Evolutionary conservation across 192 early-diverging fungal genomes (phyloP).

Genomic region (Coemansia sp.): DNA sequence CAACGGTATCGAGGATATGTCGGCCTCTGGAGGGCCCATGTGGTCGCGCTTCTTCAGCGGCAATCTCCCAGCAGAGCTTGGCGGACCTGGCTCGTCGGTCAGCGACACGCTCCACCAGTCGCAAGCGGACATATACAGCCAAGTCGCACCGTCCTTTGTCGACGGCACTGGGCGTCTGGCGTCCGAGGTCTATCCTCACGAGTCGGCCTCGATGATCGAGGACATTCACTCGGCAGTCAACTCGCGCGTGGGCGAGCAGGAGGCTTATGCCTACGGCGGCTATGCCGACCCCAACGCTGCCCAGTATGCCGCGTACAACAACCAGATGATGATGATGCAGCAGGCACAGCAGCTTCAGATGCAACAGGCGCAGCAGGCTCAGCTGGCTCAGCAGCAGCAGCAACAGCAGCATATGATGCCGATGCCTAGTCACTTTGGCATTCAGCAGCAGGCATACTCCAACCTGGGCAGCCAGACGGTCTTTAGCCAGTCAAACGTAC

Average conservation of each 20-base stretch:
- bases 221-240: conserved; percentile 59
- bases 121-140: conserved; percentile 28
- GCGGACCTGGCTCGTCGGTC: conserved; percentile 64
- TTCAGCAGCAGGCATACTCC: conserved; percentile 44
- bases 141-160: conserved; percentile 47
- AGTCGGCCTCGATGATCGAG: conserved; percentile 59
- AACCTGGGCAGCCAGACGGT: conserved; percentile 53
- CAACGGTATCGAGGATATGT: conserved; percentile 20
- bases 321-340: conserved; percentile 41
- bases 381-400: conserved; percentile 25
- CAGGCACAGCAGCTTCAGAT: conserved; percentile 32
- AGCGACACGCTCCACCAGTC: conserved; percentile 63
- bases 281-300: conserved; percentile 29
- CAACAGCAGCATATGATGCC: conserved; percentile 47
- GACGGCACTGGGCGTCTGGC: conserved; percentile 43
- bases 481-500: conserved; percentile 44
- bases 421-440: conserved; percentile 38
- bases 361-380: conserved; percentile 26
- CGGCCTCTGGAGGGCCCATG: conserved; percentile 58
- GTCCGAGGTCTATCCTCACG: conserved; percentile 56
- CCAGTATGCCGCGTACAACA: conserved; percentile 43
- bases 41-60: conserved; percentile 82
- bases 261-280: conserved; percentile 29
- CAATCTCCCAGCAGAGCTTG: conserved; percentile 60
- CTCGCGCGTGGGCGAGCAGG: conserved; percentile 58